Percentiles rank a stretch among this genome's conserved stretches.
Evolutionary conservation across 2,329 filamentous ascomycete species (phyloP).

Genomic region (Amauroascus verrucosus): DNA sequence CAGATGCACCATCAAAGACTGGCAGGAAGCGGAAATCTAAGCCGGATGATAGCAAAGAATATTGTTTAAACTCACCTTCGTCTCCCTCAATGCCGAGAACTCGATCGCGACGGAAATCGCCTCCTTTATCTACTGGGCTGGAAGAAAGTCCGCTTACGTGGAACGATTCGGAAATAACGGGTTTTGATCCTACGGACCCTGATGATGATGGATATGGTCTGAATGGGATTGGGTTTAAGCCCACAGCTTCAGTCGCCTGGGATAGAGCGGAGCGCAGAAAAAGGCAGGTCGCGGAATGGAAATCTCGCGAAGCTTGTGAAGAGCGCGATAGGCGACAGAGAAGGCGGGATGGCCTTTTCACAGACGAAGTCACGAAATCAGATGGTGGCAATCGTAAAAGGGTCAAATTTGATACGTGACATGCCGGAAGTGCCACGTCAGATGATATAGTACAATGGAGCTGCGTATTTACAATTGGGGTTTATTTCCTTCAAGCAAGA

Average conservation of each 20-base stretch:
- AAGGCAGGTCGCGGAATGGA: constrained; percentile 52
- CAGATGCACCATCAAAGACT: background rate
- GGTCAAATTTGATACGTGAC: constrained; percentile 32
- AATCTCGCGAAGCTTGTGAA: constrained; percentile 48
- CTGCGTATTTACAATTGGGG: constrained; percentile 7
- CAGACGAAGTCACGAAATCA: constrained; percentile 20
- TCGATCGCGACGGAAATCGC: constrained; percentile 2
- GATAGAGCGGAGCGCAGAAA: constrained; percentile 46
- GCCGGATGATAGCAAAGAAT: background rate
- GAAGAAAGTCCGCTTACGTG: constrained; percentile 37
- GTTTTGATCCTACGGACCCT: constrained; percentile 46
- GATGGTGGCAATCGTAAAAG: constrained; percentile 29
- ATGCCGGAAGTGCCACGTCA: background rate
- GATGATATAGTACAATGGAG: background rate
- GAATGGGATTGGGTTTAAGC: constrained; percentile 54
- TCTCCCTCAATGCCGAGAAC: background rate
- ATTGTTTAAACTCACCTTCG: background rate
- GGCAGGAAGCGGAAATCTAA: background rate
- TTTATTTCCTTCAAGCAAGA: background rate
- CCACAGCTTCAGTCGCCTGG: constrained; percentile 50
- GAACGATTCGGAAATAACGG: constrained; percentile 54
- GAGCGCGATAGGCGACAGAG: constrained; percentile 48
- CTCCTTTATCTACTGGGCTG: constrained; percentile 11
- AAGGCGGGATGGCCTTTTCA: constrained; percentile 32
- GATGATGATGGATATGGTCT: constrained; percentile 54